These are phyloP conservation scores for Ustilago nuda DNA, from an alignment of 1,284 basidiomycete species.

Conservation along the genomic window DNA sequence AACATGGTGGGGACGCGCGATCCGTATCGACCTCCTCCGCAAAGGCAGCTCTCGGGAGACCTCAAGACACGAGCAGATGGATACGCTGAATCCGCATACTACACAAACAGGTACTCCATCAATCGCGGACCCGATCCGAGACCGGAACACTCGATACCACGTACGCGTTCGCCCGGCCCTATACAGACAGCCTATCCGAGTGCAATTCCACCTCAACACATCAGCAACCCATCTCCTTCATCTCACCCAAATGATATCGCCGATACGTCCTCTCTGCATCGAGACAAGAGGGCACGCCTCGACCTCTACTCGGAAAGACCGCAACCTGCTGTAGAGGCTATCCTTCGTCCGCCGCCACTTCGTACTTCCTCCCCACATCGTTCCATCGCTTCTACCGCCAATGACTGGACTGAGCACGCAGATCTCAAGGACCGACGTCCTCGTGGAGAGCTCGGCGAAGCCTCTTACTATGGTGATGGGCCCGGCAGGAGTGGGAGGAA, in stretches of 20 bases:
- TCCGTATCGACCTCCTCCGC: constrained; percentile 13
- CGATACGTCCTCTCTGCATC: constrained; percentile 21
- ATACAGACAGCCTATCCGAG: constrained; percentile 10
- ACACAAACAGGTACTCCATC: constrained; percentile 7
- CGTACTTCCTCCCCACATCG: constrained; percentile 29
- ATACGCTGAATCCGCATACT: constrained; percentile 26
- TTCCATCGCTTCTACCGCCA: constrained; percentile 16
- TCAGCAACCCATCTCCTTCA: constrained; percentile 29
- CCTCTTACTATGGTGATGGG: constrained; percentile 9
- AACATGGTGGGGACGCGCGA: constrained; percentile 12
- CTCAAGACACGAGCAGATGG: constrained; percentile 16
- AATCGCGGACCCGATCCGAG: constrained; percentile 20
- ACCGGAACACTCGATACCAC: constrained; percentile 12
- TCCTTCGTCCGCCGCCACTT: constrained; percentile 28
- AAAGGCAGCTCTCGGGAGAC: constrained; percentile 17
- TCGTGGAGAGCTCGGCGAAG: constrained; percentile 13
- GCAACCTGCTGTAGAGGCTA: constrained; percentile 10
- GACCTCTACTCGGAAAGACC: constrained; percentile 32
- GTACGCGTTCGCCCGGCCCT: constrained; percentile 20
- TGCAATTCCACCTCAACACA: constrained; percentile 16
- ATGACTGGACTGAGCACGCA: constrained; percentile 23
- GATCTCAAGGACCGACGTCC: constrained; percentile 21
- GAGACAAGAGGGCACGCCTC: constrained; percentile 40
- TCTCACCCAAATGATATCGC: constrained; percentile 11
- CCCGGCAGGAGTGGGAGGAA: constrained; percentile 1